Base-by-base conservation (phyloP, 2,329 filamentous ascomycete genomes). In the Fusarium armeniacum region DNA sequence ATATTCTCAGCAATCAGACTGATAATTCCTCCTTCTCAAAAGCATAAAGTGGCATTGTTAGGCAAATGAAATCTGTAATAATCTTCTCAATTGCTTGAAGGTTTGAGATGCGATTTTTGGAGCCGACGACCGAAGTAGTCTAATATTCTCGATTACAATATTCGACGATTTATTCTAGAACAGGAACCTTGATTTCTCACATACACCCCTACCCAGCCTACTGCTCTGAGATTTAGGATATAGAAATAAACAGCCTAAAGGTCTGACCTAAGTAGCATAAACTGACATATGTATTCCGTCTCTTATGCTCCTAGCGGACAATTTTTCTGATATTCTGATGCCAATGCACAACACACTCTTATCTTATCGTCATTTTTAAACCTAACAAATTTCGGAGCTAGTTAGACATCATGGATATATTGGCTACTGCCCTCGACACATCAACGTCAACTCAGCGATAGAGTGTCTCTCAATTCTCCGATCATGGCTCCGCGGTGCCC, bases 401-500 rank as follows among this genome's bases (percentile, higher is more conserved):
- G 46, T 47, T 45, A 36, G 33, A 43, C 52, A 52, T 65, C 54
- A 58, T 58, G 52, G 24, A 35, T 53, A 43, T 49, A 56, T 40
- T 44, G 22, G 26, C 24, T 52, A 52, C 24, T 30, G 20, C 15
- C 26, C 45, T 58, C 50, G 28, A 56, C 62, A 40, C 52, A 50
- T 51, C 58, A 57, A 35, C 47, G 44, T 53, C 40, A 52, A 52
- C 36, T 20, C 24, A 36, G 24, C 56, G 22, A 45, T 20, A 43
- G n/a, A 33, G 55, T 43, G 49, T 71, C 49, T 47, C 33, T 54
- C 35, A 47, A 45, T 55, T 62, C 11, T 40, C 15, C 22, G 24
- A 58, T 38, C 55, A 79, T 79, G 77, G 73, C 75, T 45, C 70
- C 72, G 20, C 71, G 76, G 49, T 78, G 73, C 52, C 63, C 74